phyloP scores from a whole-genome alignment of 345 rosid species.

The Pugionium cornutum region DNA sequence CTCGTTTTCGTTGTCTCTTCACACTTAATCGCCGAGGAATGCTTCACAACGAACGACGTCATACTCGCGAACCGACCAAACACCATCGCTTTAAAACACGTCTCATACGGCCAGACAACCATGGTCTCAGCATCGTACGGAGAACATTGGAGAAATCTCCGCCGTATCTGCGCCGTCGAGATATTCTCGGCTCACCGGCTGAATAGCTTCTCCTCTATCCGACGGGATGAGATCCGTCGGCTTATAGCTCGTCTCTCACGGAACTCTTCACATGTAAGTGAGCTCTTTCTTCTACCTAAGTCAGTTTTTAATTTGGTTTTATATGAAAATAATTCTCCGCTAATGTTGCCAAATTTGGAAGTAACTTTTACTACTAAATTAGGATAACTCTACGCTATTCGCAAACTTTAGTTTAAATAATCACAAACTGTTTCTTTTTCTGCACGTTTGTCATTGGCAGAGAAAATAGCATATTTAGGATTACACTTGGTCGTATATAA shows the following conservation, averaged over 20 bases:
- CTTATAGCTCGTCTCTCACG: slow-evolving; percentile 26
- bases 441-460: too few species aligned
- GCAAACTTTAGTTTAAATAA: too few species aligned
- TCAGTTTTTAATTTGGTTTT: background rate
- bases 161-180: slow-evolving; percentile 45
- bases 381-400: too few species aligned
- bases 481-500: too few species aligned
- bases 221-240: slow-evolving; percentile 45
- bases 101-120: slow-evolving; percentile 42
- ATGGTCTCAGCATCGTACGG: slow-evolving; percentile 42
- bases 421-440: too few species aligned
- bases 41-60: slow-evolving; percentile 53
- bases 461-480: too few species aligned
- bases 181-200: slow-evolving; percentile 47
- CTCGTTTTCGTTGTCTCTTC: slow-evolving; percentile 48
- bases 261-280: slow-evolving; percentile 10
- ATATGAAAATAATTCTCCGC: background rate
- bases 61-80: slow-evolving; percentile 49
- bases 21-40: slow-evolving; percentile 38
- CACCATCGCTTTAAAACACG: slow-evolving; percentile 20
- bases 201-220: slow-evolving; percentile 14
- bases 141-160: slow-evolving; percentile 59
- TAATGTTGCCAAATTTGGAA: background rate
- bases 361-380: too few species aligned
- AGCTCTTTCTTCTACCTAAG: background rate